Percentiles rank a stretch among this genome's conserved stretches.
Evolutionary conservation across 495 filamentous ascomycete species (phyloP).

Genomic region (Aspergillus mulundensis): DNA sequence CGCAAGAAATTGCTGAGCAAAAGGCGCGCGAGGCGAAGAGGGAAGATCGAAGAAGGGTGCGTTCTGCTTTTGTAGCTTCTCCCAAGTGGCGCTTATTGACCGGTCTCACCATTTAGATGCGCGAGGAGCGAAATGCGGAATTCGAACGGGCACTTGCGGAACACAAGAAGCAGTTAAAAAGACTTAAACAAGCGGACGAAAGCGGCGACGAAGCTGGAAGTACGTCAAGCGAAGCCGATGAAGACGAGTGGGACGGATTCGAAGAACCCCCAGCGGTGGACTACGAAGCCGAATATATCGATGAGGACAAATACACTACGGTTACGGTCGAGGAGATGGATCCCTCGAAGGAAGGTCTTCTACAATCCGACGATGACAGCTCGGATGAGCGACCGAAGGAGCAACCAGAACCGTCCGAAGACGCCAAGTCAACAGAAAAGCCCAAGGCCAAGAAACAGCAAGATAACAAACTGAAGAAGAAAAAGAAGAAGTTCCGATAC

Average conservation of each 20-base stretch:
- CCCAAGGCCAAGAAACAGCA: conserved; percentile 48
- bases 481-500: conserved; percentile 90
- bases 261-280: conserved; percentile 58
- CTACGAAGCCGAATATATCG: conserved; percentile 89
- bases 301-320: conserved; percentile 91
- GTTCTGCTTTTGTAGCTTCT: neutral
- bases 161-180: conserved; percentile 58
- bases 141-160: conserved; percentile 73
- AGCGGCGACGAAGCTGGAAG: conserved; percentile 27
- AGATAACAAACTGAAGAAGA: conserved; percentile 58
- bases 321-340: conserved; percentile 92
- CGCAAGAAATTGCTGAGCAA: conserved; percentile 70
- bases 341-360: conserved; percentile 65
- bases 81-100: conserved; percentile 12
- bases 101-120: conserved; percentile 49
- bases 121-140: conserved; percentile 73
- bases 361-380: conserved; percentile 47
- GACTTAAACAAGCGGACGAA: conserved; percentile 50
- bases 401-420: conserved; percentile 27
- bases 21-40: conserved; percentile 71
- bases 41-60: conserved; percentile 66
- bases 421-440: conserved; percentile 23
- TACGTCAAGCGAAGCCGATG: conserved; percentile 25
- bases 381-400: conserved; percentile 40
- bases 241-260: conserved; percentile 62